phyloP scores from a whole-genome alignment of 1,139 yeast genomes.

The Petasospora fabianii region DNA sequence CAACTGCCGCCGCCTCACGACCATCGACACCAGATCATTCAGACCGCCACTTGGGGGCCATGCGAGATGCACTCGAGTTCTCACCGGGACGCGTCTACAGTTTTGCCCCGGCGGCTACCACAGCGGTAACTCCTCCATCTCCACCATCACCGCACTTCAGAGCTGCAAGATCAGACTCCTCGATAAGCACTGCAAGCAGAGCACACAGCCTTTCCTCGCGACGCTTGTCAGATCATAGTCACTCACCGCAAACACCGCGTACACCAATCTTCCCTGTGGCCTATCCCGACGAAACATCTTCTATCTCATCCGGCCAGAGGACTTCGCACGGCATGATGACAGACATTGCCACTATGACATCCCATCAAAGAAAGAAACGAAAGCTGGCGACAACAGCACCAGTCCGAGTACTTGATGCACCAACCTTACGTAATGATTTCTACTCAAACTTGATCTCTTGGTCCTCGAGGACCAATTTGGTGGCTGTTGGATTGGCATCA shows the following conservation, averaged over 20 bases:
- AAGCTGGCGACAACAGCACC: slow-evolving; percentile 29
- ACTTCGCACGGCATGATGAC: slow-evolving; percentile 8
- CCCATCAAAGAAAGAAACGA: slow-evolving; percentile 7
- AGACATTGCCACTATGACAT: slow-evolving; percentile 16
- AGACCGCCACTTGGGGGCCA: slow-evolving; percentile 31
- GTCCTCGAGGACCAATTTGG: slow-evolving; percentile 49
- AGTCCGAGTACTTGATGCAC: slow-evolving; percentile 63
- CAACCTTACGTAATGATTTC: slow-evolving; percentile 73
- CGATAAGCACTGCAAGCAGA: too few species aligned
- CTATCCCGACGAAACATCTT: neutral
- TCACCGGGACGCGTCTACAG: slow-evolving; percentile 34
- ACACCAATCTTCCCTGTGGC: neutral
- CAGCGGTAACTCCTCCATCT: slow-evolving; percentile 2
- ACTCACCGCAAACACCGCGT: neutral
- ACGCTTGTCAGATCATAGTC: neutral
- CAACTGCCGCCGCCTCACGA: too few species aligned
- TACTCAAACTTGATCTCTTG: slow-evolving; percentile 77
- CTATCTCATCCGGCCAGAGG: slow-evolving; percentile 4
- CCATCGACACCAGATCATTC: too few species aligned
- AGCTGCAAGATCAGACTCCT: slow-evolving; percentile 3
- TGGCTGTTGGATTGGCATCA: slow-evolving; percentile 68
- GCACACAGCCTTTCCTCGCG: too few species aligned
- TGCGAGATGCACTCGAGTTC: slow-evolving; percentile 51
- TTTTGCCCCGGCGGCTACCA: slow-evolving; percentile 24
- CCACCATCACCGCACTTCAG: neutral